These are phyloP conservation scores for Syzygium oleosum DNA, from an alignment of 345 rosid genomes.

Conservation along the genomic window DNA sequence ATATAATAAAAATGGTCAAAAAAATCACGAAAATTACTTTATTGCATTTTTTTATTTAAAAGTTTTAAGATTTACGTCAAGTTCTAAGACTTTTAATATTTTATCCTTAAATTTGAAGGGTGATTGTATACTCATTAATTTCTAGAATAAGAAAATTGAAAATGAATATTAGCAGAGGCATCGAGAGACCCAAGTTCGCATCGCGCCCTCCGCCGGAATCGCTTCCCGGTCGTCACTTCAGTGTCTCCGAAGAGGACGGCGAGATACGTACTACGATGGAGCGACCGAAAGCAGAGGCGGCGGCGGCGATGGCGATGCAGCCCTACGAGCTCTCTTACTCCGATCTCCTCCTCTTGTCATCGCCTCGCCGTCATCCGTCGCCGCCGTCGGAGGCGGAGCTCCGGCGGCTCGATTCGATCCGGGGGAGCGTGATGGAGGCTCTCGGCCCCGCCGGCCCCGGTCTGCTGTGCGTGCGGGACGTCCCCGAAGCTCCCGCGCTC, in stretches of 20 bases:
- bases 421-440: conserved; percentile 43
- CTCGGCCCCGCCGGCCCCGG: conserved; percentile 76
- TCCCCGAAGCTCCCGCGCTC: conserved; percentile 43
- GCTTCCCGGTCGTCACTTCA: not conserved
- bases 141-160: not conserved
- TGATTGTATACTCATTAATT: not conserved
- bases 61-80: not conserved
- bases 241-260: not conserved
- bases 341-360: conserved; percentile 38
- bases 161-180: not conserved
- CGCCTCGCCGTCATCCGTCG: not conserved
- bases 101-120: not conserved
- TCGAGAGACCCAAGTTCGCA: not conserved
- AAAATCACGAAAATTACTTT: not conserved
- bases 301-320: conserved; percentile 7
- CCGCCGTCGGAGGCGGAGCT: conserved; percentile 13
- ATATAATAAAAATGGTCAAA: not conserved
- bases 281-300: not conserved
- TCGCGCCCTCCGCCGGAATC: not conserved
- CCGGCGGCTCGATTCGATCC: conserved; percentile 17
- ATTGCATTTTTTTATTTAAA: no score
- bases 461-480: conserved; percentile 50
- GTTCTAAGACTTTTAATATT: not conserved
- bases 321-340: conserved; percentile 45
- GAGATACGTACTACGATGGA: not conserved